Evolutionary conservation across 2,329 filamentous ascomycete genomes (phyloP).

Genomic region (Colletotrichum caudatum): DNA sequence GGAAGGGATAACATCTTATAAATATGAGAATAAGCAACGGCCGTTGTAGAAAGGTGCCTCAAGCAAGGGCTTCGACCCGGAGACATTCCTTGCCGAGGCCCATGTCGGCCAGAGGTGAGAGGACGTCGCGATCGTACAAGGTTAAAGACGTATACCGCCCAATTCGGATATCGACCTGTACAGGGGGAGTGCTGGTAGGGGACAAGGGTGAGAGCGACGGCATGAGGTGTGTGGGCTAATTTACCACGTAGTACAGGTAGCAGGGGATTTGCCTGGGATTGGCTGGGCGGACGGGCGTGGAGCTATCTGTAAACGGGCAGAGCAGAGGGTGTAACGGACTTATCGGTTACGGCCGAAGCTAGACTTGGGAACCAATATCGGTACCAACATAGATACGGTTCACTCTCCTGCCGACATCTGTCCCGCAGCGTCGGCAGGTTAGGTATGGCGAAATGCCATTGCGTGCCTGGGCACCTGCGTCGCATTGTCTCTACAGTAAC

Average conservation of each 20-base stretch:
- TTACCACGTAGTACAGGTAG: no score
- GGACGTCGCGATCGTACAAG: conserved; percentile 25
- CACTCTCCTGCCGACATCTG: no score
- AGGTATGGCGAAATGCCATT: no score
- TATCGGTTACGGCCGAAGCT: no score
- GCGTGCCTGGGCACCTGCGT: no score
- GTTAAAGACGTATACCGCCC: conserved; percentile 22
- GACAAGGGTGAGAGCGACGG: background rate
- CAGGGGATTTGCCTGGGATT: no score
- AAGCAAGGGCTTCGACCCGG: conserved; percentile 26
- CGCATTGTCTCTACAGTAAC: no score
- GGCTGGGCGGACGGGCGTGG: background rate
- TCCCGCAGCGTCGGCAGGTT: no score
- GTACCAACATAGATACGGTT: no score
- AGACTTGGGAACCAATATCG: background rate
- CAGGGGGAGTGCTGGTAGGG: conserved; percentile 13
- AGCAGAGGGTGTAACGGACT: no score
- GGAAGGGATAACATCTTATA: no score
- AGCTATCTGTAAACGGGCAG: no score
- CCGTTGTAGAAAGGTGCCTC: conserved; percentile 8
- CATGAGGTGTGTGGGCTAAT: conserved; percentile 14
- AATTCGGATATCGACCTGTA: conserved; percentile 15
- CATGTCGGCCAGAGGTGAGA: conserved; percentile 11
- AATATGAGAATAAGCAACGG: background rate
- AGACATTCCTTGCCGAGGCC: conserved; percentile 19